Evolutionary conservation across 2,329 filamentous ascomycete species (phyloP), one percentile per base, ranked within the genome.

Genomic region (Trichophaea hybrida): DNA sequence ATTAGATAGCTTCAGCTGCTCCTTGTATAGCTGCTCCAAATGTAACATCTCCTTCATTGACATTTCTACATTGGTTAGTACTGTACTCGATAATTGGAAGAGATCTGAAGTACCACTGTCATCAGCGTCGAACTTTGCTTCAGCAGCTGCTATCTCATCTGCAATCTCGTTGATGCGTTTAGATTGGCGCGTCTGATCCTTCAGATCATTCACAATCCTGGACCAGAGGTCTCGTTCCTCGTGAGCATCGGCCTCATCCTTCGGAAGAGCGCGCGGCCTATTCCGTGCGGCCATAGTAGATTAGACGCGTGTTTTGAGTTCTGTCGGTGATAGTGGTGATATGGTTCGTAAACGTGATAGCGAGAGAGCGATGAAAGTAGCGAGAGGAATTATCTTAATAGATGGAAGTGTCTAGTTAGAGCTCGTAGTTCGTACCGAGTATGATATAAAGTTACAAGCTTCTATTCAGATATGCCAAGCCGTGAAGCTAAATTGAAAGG

Each of bases 191-290:
- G 64, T 62, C 44, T 67, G 67, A 4, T 64, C 65, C 38, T 68
- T 67, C 31, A 69, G 52, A 49, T 66, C 67, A 17, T 62, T 66
- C 40, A 67, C 67, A 43, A 69, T 66, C 60, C 65, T 68, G 12
- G 64, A 61, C 67, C 67, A 69, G 17, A 68, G 56, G 50, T 66
- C 65, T 17, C 61, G 60, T 58, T 69, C 67, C 49, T 69, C 67
- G 52, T 69, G 67, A 52, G 67, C 63, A 51, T 68, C 67, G 6
- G 60, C 58, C 51, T 68, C 66, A 51, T 69, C 66, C 48, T 67
- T 68, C 37, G 59, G 37, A 46, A 56, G 55, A 12, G 57, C 59
- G 53, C 61, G 63, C 35, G 64, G 64, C 44, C 65, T 58, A 44
- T 59, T 63, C 35, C 65, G 56, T 54, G 64, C 65, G 15, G 64